Conservation (phyloP, 1,284 basidiomycete genomes). For the Mycena citricolor region DNA sequence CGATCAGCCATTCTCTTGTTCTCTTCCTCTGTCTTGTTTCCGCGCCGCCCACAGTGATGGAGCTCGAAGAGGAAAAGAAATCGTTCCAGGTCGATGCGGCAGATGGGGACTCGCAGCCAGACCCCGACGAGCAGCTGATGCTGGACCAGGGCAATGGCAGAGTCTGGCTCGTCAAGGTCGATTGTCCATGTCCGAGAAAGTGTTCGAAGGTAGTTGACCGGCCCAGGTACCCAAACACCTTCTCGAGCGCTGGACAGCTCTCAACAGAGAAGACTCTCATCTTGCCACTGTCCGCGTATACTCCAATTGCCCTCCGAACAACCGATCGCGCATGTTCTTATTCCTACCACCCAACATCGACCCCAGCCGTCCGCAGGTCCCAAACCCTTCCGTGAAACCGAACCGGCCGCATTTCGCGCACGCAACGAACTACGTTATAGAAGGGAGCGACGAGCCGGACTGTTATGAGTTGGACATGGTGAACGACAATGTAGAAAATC, state of each 20-base stretch:
- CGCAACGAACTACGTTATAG: constrained; percentile 33
- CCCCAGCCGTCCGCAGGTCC: constrained; percentile 30
- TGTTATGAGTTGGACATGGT: constrained; percentile 78
- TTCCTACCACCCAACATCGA: constrained; percentile 62
- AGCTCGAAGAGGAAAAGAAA: constrained; percentile 72
- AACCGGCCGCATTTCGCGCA: constrained; percentile 41
- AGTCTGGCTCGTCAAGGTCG: constrained; percentile 79
- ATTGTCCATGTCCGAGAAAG: constrained; percentile 23
- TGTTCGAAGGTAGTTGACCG: too few species aligned
- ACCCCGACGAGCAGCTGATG: constrained; percentile 75
- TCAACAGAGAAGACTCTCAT: constrained; percentile 62
- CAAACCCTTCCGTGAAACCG: constrained; percentile 31
- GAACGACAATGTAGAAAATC: constrained; percentile 72
- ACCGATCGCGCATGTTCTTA: constrained; percentile 63
- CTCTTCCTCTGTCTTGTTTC: too few species aligned
- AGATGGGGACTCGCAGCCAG: constrained; percentile 65
- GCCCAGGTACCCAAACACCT: constrained; percentile 66
- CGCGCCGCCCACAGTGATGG: too few species aligned
- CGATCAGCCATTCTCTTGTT: too few species aligned
- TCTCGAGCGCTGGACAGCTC: constrained; percentile 67
- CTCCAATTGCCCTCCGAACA: constrained; percentile 43
- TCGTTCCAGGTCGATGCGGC: constrained; percentile 57
- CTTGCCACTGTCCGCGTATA: constrained; percentile 78
- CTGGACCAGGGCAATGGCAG: constrained; percentile 68
- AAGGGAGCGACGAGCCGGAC: constrained; percentile 48